A percentile compares a stretch with the other conserved stretches of the same genome.
Conservation (phyloP, 768 basidiomycete genomes). For the Pulveroboletus sp. region DNA sequence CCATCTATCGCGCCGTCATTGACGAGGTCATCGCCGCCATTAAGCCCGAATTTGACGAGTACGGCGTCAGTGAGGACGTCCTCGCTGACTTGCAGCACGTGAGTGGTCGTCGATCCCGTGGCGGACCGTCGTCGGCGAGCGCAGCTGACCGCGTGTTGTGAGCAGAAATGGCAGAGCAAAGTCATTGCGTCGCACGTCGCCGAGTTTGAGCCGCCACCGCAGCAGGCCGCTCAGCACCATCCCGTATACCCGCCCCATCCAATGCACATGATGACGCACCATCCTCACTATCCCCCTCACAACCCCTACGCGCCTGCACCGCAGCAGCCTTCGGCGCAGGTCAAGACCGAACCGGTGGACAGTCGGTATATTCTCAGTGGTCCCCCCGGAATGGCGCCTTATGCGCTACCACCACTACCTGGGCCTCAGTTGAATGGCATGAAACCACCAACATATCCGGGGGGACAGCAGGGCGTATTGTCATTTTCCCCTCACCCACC, state of each 20-base stretch:
- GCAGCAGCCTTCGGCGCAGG: constrained; percentile 38
- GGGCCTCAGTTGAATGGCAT: constrained; percentile 60
- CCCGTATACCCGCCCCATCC: constrained; percentile 58
- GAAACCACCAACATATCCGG: constrained; percentile 49
- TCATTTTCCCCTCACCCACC: constrained; percentile 44
- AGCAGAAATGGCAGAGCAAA: constrained; percentile 94
- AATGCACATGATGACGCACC: constrained; percentile 53
- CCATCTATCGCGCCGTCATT: constrained; percentile 89
- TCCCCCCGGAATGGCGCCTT: constrained; percentile 40
- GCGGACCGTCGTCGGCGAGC: not conserved
- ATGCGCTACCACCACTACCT: constrained; percentile 57
- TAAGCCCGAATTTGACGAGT: constrained; percentile 94
- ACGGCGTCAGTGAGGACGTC: constrained; percentile 89
- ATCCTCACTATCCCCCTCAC: constrained; percentile 53
- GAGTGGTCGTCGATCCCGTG: constrained; percentile 36
- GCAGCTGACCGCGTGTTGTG: constrained; percentile 4
- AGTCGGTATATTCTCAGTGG: constrained; percentile 57
- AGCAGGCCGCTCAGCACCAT: constrained; percentile 44
- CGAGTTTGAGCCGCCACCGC: constrained; percentile 71
- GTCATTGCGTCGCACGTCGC: constrained; percentile 93
- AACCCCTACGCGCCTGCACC: constrained; percentile 47
- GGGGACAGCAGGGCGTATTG: constrained; percentile 56
- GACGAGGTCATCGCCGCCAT: constrained; percentile 90
- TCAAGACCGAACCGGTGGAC: constrained; percentile 76
- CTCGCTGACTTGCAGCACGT: constrained; percentile 86